Conservation (phyloP, 768 basidiomycete species). For the Mycena albidolilacea region DNA sequence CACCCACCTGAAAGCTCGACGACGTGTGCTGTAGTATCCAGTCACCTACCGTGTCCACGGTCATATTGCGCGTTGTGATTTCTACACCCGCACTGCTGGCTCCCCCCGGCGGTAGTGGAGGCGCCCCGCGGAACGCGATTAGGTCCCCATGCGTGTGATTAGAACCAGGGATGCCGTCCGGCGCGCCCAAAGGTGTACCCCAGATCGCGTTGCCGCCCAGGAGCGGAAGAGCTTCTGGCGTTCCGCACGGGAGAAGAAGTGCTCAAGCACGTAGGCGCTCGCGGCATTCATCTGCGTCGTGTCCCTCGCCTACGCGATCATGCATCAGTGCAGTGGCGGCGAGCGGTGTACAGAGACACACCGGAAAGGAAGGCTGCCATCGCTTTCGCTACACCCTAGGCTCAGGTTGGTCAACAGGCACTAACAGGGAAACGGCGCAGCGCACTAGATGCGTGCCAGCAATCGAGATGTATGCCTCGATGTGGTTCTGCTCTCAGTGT, state of each 20-base stretch:
- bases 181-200: constrained; percentile 83
- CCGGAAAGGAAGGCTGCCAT: too few species aligned
- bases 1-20: constrained; percentile 76
- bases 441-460: too few species aligned
- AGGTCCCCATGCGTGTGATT: constrained; percentile 84
- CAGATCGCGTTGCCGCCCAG: constrained; percentile 91
- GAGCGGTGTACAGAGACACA: too few species aligned
- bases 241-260: constrained; percentile 93
- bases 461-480: too few species aligned
- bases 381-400: too few species aligned
- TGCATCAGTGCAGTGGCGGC: neutral
- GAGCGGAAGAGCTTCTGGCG: constrained; percentile 91
- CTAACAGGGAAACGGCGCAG: too few species aligned
- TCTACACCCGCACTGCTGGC: constrained; percentile 41
- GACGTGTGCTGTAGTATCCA: constrained; percentile 92
- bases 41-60: constrained; percentile 76
- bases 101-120: constrained; percentile 38
- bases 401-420: too few species aligned
- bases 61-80: constrained; percentile 71
- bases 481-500: too few species aligned
- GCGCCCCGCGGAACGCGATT: constrained; percentile 76
- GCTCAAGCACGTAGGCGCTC: constrained; percentile 85
- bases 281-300: constrained; percentile 90
- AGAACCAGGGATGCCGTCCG: constrained; percentile 76
- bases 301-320: constrained; percentile 74